Evolutionary conservation across 2,329 filamentous ascomycete genomes (phyloP), one percentile per base, ranked within the genome.

Genomic region (Colletotrichum spinosum): DNA sequence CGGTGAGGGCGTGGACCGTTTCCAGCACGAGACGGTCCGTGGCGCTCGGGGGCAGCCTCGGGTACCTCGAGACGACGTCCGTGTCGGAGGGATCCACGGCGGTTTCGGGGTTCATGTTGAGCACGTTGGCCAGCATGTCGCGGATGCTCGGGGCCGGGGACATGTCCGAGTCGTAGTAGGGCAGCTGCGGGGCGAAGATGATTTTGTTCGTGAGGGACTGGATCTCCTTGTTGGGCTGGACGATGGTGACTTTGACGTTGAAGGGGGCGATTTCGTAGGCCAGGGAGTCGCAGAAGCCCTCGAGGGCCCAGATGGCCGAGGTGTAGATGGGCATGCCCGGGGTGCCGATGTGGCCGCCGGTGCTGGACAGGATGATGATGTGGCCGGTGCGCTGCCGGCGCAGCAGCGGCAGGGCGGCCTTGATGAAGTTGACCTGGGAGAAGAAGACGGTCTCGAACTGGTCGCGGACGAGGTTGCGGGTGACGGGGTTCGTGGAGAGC

Each of bases 391-490:
- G 90, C 73, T 94, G 91, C 66, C 85, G 84, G 48, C 96, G 87
- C 77, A 98, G 90, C 59, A 90, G 85, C 1, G 95, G 94, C 25
- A 99, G 83, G 1, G 90, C 85, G 12, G 94, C 92, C 77, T 96
- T 97, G 81, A 98, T 97, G 75, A 97, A 93, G 79, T 98, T 98
- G 76, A 98, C 91, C 63, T 97, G 94, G 1, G 93, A 93, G 77
- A 98, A 98, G 83, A 97, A 98, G 72, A 97, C 93, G 68, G 89
- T 90, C 77, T 98, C 95, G 76, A 98, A 97, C 76, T 97, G 95
- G 73, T 97, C 92, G 67, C 92, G 88, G 41, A 97, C 90, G 15
- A 97, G 86, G 64, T 90, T 93, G 70, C 90, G 86, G 1, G 93
- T 94, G 48, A 89, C 86, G 5, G 86, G 84, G 33, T 85, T 90